A percentile compares a stretch with the other conserved stretches of the same genome.
Evolutionary conservation across 2,329 filamentous ascomycete genomes (phyloP).

Genomic region (Diaporthe citri): DNA sequence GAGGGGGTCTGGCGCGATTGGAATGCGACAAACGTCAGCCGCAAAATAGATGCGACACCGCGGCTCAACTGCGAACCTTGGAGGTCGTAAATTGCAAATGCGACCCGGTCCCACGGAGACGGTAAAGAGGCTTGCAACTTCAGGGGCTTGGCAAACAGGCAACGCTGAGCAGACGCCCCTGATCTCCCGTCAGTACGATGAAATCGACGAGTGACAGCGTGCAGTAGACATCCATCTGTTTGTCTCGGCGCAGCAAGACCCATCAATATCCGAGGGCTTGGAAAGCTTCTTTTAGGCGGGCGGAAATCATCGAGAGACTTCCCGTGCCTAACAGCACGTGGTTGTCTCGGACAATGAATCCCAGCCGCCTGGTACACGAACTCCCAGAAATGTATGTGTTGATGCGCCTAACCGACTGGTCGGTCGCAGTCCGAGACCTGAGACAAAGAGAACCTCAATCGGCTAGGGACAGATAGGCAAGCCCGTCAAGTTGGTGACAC

Average conservation of each 20-base stretch:
- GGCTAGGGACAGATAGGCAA: constrained; percentile 5
- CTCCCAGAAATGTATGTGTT: background rate
- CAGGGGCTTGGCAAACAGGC: background rate
- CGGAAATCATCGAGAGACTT: background rate
- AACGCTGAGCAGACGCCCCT: background rate
- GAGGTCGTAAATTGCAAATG: background rate
- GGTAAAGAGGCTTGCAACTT: constrained; percentile 24
- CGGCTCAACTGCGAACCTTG: constrained; percentile 17
- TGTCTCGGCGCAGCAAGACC: constrained; percentile 20
- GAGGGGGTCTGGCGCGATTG: constrained; percentile 26
- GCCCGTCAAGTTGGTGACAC: background rate
- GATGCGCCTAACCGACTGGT: background rate
- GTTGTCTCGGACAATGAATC: background rate
- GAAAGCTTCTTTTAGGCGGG: constrained; percentile 4
- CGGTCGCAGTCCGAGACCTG: constrained; percentile 4
- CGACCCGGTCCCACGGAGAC: constrained; percentile 19
- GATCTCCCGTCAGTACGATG: background rate
- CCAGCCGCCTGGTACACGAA: background rate
- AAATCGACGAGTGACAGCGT: background rate
- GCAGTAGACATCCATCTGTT: background rate
- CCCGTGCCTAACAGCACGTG: background rate
- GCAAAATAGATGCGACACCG: background rate
- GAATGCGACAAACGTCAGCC: constrained; percentile 18
- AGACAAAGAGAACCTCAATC: constrained; percentile 14
- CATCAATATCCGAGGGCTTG: constrained; percentile 23